Percentiles rank a stretch among this genome's conserved stretches.
Evolutionary conservation across 176 grass and related monocot genomes (phyloP).

Genomic region (Saccharum spontaneum): DNA sequence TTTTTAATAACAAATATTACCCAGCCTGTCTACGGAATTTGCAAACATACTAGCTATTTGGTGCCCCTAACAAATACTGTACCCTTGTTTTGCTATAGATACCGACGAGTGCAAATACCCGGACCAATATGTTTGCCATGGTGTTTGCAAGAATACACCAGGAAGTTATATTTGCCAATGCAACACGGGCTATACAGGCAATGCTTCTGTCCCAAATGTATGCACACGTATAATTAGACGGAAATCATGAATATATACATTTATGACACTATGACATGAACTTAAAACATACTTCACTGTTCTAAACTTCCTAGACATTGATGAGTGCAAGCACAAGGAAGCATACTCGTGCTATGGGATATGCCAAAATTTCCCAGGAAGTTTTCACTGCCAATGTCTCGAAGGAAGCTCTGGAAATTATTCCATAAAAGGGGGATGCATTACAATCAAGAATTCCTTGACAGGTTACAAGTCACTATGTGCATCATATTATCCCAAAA

Average conservation of each 20-base stretch:
- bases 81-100: not conserved
- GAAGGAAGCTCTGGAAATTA: not conserved
- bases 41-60: no score
- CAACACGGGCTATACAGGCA: not conserved
- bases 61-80: no score
- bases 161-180: not conserved
- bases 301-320: constrained; percentile 8
- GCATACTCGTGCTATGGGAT: constrained; percentile 25
- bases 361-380: constrained; percentile 18
- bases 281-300: no score
- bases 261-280: no score
- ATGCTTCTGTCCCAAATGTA: not conserved
- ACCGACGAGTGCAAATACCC: not conserved
- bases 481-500: not conserved
- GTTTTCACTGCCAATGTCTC: constrained; percentile 24
- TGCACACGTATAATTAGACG: not conserved
- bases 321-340: constrained; percentile 5
- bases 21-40: no score
- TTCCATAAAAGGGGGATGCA: constrained; percentile 11
- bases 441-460: constrained; percentile 12
- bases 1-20: no score
- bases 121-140: not conserved
- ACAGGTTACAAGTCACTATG: not conserved
- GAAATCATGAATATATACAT: no score
- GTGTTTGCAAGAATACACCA: not conserved